These are phyloP conservation scores for Neopestalotiopsis clavispora DNA, from an alignment of 2,329 filamentous ascomycete genomes.

Conservation along the genomic window DNA sequence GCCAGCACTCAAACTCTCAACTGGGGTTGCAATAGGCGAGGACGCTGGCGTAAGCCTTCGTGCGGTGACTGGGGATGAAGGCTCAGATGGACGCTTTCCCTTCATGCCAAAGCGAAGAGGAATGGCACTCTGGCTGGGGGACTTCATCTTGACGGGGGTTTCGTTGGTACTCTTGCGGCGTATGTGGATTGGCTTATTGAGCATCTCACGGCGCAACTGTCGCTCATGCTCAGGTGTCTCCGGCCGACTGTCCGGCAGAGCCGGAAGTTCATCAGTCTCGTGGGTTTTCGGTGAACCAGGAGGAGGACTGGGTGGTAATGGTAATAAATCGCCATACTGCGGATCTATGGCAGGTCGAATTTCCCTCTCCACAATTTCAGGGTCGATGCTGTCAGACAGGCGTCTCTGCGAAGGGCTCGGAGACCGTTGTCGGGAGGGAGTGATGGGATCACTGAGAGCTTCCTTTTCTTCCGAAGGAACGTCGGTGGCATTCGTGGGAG, in stretches of 20 bases:
- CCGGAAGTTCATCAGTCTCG: slow-evolving; percentile 47
- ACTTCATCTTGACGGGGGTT: slow-evolving; percentile 51
- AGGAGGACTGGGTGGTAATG: slow-evolving; percentile 65
- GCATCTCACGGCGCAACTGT: slow-evolving; percentile 43
- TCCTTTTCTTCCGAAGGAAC: slow-evolving; percentile 46
- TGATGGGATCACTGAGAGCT: slow-evolving; percentile 29
- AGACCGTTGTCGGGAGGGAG: slow-evolving; percentile 27
- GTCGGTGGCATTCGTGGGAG: slow-evolving; percentile 52
- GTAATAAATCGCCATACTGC: slow-evolving; percentile 67
- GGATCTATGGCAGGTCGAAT: slow-evolving; percentile 72
- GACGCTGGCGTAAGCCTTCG: slow-evolving; percentile 45
- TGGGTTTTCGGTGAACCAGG: slow-evolving; percentile 48
- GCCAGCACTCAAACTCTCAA: slow-evolving; percentile 38
- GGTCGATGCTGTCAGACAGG: slow-evolving; percentile 51
- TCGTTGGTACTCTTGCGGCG: slow-evolving; percentile 56
- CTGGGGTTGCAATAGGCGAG: slow-evolving; percentile 34
- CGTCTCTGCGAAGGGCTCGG: slow-evolving; percentile 13
- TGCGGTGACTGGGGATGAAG: slow-evolving; percentile 38
- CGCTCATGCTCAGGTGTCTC: slow-evolving; percentile 56
- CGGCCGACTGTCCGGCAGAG: slow-evolving; percentile 65
- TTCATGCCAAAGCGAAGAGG: slow-evolving; percentile 60
- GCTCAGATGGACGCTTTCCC: slow-evolving; percentile 40
- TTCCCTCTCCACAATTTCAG: slow-evolving; percentile 61
- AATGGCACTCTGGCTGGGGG: slow-evolving; percentile 62
- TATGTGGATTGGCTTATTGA: slow-evolving; percentile 47